Percentiles rank a stretch among this genome's conserved stretches.
These are phyloP conservation scores for Neolentinus lepideus DNA, from an alignment of 1,284 basidiomycete genomes.

Conservation along the genomic window DNA sequence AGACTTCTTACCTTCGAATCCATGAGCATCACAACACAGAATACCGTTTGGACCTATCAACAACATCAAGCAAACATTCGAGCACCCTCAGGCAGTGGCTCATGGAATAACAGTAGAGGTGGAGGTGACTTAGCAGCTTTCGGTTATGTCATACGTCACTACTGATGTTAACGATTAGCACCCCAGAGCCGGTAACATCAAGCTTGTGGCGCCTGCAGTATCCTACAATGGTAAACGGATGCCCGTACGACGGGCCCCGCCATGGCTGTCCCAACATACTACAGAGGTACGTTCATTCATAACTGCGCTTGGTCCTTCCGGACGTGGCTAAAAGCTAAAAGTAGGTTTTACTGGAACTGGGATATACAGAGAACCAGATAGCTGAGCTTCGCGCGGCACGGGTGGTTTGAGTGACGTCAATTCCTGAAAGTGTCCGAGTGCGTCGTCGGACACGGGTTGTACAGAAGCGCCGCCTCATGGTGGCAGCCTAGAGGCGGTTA, in stretches of 20 bases:
- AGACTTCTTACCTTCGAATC: neutral
- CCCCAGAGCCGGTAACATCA: conserved; percentile 76
- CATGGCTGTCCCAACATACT: conserved; percentile 82
- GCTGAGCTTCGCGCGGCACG: neutral
- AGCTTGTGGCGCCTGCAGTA: conserved; percentile 83
- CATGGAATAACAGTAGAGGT: conserved; percentile 55
- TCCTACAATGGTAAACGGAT: conserved; percentile 82
- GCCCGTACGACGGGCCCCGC: conserved; percentile 70
- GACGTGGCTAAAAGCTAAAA: neutral
- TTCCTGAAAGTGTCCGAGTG: neutral
- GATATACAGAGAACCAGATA: neutral
- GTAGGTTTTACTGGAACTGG: neutral
- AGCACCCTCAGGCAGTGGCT: conserved; percentile 81
- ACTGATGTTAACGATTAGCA: conserved; percentile 29
- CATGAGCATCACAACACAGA: conserved; percentile 25
- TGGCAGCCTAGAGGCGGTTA: neutral
- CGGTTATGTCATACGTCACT: conserved; percentile 16
- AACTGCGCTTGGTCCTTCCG: conserved; percentile 2
- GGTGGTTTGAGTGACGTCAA: conserved; percentile 5
- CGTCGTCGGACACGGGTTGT: neutral
- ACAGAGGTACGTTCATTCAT: conserved; percentile 42
- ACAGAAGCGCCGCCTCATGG: neutral
- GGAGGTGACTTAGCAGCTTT: conserved; percentile 30
- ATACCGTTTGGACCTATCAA: conserved; percentile 93
- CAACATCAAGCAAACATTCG: conserved; percentile 85